Evolutionary conservation across 1,284 basidiomycete genomes (phyloP), one percentile per base, ranked within the genome.

Genomic region (Ceratobasidium sp.): DNA sequence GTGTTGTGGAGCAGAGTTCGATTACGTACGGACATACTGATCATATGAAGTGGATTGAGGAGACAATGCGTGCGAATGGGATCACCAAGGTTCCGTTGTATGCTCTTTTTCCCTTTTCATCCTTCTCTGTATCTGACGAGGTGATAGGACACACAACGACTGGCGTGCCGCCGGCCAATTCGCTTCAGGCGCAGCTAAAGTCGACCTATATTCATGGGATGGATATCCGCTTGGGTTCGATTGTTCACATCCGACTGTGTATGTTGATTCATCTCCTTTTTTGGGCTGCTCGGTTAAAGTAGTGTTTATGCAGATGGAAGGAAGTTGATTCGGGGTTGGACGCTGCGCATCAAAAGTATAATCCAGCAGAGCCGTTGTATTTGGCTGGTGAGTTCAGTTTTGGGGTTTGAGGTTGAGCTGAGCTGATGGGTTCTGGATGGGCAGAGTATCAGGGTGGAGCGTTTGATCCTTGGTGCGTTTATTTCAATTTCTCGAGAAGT

Each of bases 61-160:
- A 66, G 28, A 58, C 53, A 6, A 76, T 76, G 73, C 44, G 63
- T 3, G 73, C 44, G 28, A 76, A 67, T 53, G 78, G 78, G 40
- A 49, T 79, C 20, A 79, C 53, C 53, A 69, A 77, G 56, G 61
- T 79, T 33, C 33, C 33, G 4, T 55, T 75, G 78, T 79, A 55
- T 7, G 66, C 69, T 18, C 28, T 28, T 70, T 28, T 46, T 28
- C 5, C 10, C 44, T 20, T 28, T 3, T 7, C 39, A 18, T 6
- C 53, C 13, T 7, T 1, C 28, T 58, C 12, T 26, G 3, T 15
- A 44, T 5, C 60, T 39, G 15, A 56, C 28, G 18, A n/a, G 56
- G 12, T 42, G 10, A 26, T n/a, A 79, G 78, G 15, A 79, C 66
- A 4, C 73, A 79, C 66, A 79, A 79, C 67, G 78, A 76, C 67